These are phyloP conservation scores for Phytopythium oedochilum DNA, from an alignment of 352 stramenopile genomes.

Conservation along the genomic window DNA sequence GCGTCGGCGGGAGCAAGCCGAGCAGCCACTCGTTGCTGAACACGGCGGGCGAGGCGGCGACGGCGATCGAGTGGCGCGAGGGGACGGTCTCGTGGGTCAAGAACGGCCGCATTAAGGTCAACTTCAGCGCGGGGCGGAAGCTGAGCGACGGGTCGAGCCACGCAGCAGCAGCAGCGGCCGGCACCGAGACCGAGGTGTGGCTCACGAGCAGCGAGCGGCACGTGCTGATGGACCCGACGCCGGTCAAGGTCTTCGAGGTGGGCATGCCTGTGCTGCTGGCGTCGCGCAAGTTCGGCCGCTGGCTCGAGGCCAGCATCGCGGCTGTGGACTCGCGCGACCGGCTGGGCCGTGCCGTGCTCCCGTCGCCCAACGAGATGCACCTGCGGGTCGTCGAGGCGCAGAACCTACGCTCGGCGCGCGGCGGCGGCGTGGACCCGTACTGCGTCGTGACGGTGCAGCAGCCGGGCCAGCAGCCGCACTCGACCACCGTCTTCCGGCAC, in stretches of 20 bases:
- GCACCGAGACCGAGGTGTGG: slow-evolving; percentile 31
- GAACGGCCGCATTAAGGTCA: slow-evolving; percentile 52
- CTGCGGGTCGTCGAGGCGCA: slow-evolving; percentile 41
- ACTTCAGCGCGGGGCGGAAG: slow-evolving; percentile 39
- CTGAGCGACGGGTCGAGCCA: slow-evolving; percentile 11
- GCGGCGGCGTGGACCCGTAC: slow-evolving; percentile 42
- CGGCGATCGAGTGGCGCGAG: slow-evolving; percentile 42
- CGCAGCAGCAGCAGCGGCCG: background rate
- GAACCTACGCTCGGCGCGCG: slow-evolving; percentile 31
- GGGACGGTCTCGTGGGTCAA: slow-evolving; percentile 55
- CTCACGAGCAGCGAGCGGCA: slow-evolving; percentile 32
- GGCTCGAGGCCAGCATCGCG: slow-evolving; percentile 38
- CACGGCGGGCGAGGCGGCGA: background rate
- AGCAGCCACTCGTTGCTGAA: background rate
- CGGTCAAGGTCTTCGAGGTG: slow-evolving; percentile 45
- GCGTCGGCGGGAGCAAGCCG: background rate
- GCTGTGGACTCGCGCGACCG: slow-evolving; percentile 37
- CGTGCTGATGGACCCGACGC: slow-evolving; percentile 39
- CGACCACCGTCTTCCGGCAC: slow-evolving; percentile 19
- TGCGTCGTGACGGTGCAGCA: slow-evolving; percentile 31
- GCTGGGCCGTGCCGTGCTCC: slow-evolving; percentile 26
- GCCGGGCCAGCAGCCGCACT: background rate
- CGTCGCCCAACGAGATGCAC: slow-evolving; percentile 51
- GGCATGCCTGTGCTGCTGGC: slow-evolving; percentile 45
- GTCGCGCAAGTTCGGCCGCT: slow-evolving; percentile 42